Percentiles rank a stretch among this genome's conserved stretches.
phyloP scores from a whole-genome alignment of 495 filamentous ascomycete genomes.

The Saxophila tyrrhenica region DNA sequence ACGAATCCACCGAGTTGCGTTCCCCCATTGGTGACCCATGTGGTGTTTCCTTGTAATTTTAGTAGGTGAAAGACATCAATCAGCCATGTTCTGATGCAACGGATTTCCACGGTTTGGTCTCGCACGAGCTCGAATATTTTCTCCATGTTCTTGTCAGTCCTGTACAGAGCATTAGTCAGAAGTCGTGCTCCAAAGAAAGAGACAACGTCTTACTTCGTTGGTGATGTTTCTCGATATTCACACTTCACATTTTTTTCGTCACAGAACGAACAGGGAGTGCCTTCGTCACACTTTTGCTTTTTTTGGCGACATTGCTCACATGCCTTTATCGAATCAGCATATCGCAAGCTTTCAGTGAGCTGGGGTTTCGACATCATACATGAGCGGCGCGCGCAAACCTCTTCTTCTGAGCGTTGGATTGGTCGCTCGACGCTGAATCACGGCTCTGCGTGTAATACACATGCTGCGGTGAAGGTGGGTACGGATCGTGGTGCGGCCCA shows the following conservation, averaged over 20 bases:
- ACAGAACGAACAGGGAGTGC: constrained; percentile 34
- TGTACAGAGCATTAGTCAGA: constrained; percentile 19
- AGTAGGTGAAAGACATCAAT: too few relatives aligned
- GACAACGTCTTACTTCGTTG: constrained; percentile 48
- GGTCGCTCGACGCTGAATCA: constrained; percentile 4
- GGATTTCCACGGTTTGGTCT: too few relatives aligned
- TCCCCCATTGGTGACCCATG: too few relatives aligned
- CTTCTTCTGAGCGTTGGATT: constrained; percentile 11
- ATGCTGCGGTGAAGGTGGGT: constrained; percentile 1
- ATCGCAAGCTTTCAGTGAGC: not conserved
- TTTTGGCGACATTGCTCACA: constrained; percentile 56
- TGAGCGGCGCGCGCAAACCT: constrained; percentile 31
- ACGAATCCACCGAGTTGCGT: too few relatives aligned
- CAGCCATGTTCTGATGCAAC: too few relatives aligned
- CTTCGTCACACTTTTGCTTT: constrained; percentile 64
- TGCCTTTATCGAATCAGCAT: constrained; percentile 35
- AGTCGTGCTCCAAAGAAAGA: constrained; percentile 6
- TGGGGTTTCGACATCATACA: constrained; percentile 14
- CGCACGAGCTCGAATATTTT: too few relatives aligned
- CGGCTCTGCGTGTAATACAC: constrained; percentile 8
- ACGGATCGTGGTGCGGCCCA: constrained; percentile 4
- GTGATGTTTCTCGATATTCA: constrained; percentile 54
- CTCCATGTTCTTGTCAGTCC: constrained; percentile 34
- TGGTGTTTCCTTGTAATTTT: too few relatives aligned
- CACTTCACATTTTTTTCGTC: constrained; percentile 47